Conservation (phyloP, 441 rosid species). For the Croton laevigatus region DNA sequence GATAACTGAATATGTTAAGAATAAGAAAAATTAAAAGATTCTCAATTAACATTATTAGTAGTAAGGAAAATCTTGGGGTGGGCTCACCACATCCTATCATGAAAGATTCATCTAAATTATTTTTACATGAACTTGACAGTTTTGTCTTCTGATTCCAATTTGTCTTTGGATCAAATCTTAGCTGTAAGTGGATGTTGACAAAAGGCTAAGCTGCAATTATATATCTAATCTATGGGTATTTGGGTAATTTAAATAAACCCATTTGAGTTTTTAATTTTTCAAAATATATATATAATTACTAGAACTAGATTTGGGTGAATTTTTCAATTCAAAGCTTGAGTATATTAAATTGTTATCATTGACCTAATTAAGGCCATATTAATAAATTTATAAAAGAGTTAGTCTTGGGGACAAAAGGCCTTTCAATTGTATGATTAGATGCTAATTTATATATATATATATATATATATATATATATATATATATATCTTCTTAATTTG, state of each 20-base stretch:
- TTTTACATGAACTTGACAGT: conserved; percentile 11
- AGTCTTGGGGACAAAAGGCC: neutral
- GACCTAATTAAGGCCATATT: neutral
- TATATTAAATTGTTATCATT: neutral
- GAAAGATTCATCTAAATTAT: neutral
- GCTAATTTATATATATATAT: neutral
- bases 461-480: no score
- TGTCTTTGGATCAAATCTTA: conserved; percentile 10
- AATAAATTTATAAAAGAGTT: neutral
- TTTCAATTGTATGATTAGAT: neutral
- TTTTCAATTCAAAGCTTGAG: neutral
- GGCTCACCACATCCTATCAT: conserved; percentile 20
- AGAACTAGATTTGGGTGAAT: neutral
- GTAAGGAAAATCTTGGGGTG: conserved; percentile 14
- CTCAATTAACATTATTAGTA: neutral
- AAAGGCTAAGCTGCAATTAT: no score
- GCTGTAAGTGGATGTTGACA: conserved; percentile 3
- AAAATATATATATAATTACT: neutral
- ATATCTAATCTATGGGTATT: neutral
- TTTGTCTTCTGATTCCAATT: conserved; percentile 11
- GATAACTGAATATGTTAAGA: no score
- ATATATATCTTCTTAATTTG: no score
- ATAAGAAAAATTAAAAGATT: conserved; percentile 5
- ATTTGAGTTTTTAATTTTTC: no score
- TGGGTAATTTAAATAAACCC: conserved; percentile 12